phyloP scores from a whole-genome alignment of 768 basidiomycete genomes.

The Leccinum barrowsii region DNA sequence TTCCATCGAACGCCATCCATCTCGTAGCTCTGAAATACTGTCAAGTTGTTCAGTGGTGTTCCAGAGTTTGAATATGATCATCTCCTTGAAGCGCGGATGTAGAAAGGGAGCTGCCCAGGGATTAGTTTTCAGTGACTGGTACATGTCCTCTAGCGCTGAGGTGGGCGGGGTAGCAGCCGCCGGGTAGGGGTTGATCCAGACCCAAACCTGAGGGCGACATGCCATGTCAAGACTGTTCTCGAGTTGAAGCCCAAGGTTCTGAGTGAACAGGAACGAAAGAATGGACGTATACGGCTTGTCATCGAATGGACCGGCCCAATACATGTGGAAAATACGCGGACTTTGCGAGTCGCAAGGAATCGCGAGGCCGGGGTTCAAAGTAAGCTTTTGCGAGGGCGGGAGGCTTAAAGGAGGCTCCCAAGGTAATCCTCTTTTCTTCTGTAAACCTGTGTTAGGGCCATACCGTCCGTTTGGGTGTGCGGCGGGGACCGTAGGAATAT shows the following conservation, averaged over 20 bases:
- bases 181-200: constrained; percentile 95
- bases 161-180: constrained; percentile 83
- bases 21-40: constrained; percentile 76
- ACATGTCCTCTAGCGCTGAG: constrained; percentile 78
- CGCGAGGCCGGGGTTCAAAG: constrained; percentile 37
- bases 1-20: constrained; percentile 79
- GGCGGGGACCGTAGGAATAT: constrained; percentile 21
- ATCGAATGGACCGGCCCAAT: constrained; percentile 95
- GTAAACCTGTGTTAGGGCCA: constrained; percentile 53
- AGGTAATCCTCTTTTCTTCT: constrained; percentile 53
- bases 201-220: constrained; percentile 90
- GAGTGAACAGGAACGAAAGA: constrained; percentile 89
- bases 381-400: constrained; percentile 43
- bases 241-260: constrained; percentile 80
- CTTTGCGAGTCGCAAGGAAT: constrained; percentile 69
- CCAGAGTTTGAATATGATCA: constrained; percentile 92
- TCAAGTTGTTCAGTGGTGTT: constrained; percentile 96
- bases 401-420: constrained; percentile 56
- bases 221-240: constrained; percentile 32
- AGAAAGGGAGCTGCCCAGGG: constrained; percentile 94
- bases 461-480: constrained; percentile 27
- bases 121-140: constrained; percentile 65
- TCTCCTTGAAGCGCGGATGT: constrained; percentile 82
- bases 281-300: constrained; percentile 95
- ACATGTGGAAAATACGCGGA: constrained; percentile 89